Conservation (phyloP, 2,329 filamentous ascomycete genomes). For the Aspergillus carbonarius region DNA sequence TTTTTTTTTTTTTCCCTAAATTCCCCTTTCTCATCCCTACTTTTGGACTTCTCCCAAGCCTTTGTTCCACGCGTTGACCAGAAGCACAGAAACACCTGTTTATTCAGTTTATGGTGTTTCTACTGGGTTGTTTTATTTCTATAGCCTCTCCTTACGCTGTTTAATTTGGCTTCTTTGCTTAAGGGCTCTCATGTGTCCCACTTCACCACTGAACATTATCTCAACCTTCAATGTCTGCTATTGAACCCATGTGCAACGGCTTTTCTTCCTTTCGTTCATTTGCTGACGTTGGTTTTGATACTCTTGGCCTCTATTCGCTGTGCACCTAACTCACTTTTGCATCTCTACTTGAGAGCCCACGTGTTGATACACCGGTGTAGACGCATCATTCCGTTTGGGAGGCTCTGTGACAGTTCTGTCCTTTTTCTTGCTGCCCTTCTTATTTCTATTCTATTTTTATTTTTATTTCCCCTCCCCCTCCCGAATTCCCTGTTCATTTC, state of each 20-base stretch:
- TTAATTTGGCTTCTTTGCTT: constrained; percentile 3
- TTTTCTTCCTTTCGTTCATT: constrained; percentile 14
- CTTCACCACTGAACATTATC: constrained; percentile 11
- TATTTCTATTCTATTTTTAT: constrained; percentile 13
- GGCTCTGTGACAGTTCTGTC: constrained; percentile 30
- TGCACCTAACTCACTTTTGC: constrained; percentile 16
- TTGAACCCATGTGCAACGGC: constrained; percentile 18
- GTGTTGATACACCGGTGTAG: constrained; percentile 27
- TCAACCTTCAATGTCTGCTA: constrained; percentile 27
- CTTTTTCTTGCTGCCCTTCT: constrained; percentile 14
- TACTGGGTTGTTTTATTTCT: constrained; percentile 9
- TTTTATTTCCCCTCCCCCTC: constrained; percentile 15
- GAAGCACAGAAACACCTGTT: constrained; percentile 18
- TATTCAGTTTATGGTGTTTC: constrained; percentile 7
- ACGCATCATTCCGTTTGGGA: constrained; percentile 32
- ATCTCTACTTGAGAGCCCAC: constrained; percentile 22
- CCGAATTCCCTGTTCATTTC: constrained; percentile 8
- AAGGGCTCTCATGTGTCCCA: constrained; percentile 11
- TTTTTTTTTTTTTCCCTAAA: constrained; percentile 6
- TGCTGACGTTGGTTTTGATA: constrained; percentile 12
- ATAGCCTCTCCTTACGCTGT: constrained; percentile 4
- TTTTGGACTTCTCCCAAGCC: constrained; percentile 5
- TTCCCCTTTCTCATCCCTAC: neutral
- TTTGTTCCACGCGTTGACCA: constrained; percentile 6
- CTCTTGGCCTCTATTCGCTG: constrained; percentile 16